Evolutionary conservation across 768 basidiomycete genomes (phyloP).

Genomic region (Lentinula aciculospora): DNA sequence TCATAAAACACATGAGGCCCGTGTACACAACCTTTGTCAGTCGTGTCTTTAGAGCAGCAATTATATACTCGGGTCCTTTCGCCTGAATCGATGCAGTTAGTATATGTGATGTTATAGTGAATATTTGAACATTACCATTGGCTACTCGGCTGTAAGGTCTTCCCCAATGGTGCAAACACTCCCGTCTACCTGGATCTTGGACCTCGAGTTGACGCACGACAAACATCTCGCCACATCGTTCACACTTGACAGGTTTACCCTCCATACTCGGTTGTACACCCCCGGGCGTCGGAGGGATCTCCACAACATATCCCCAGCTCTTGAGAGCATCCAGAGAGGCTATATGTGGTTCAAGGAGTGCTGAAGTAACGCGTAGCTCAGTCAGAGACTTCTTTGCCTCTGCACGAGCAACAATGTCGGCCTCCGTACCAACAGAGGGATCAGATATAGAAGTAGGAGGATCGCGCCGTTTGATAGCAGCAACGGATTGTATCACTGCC

Average conservation of each 20-base stretch:
- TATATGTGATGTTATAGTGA: not conserved
- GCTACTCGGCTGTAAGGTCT: slow-evolving; percentile 53
- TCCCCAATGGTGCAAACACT: slow-evolving; percentile 86
- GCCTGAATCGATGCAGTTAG: slow-evolving; percentile 33
- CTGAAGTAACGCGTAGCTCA: slow-evolving; percentile 45
- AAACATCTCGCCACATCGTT: slow-evolving; percentile 71
- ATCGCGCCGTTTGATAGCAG: slow-evolving; percentile 42
- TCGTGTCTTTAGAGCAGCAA: slow-evolving; percentile 64
- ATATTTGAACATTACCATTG: slow-evolving; percentile 45
- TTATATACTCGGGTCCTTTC: slow-evolving; percentile 64
- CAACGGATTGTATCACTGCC: slow-evolving; percentile 49
- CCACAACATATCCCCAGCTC: slow-evolving; percentile 66
- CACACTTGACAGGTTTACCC: slow-evolving; percentile 64
- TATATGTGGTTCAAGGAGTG: slow-evolving; percentile 51
- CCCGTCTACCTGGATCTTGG: slow-evolving; percentile 39
- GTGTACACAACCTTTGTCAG: slow-evolving; percentile 60
- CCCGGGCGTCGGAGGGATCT: slow-evolving; percentile 63
- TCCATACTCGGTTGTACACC: slow-evolving; percentile 57
- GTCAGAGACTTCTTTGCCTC: slow-evolving; percentile 51
- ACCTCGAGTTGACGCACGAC: slow-evolving; percentile 41
- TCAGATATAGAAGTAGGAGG: slow-evolving; percentile 55
- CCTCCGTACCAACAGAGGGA: slow-evolving; percentile 74
- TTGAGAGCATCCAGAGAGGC: slow-evolving; percentile 52
- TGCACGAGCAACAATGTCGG: slow-evolving; percentile 48
- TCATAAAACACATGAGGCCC: slow-evolving; percentile 94